Base-by-base conservation (phyloP, 768 basidiomycete genomes). In the Tricholoma sp. region DNA sequence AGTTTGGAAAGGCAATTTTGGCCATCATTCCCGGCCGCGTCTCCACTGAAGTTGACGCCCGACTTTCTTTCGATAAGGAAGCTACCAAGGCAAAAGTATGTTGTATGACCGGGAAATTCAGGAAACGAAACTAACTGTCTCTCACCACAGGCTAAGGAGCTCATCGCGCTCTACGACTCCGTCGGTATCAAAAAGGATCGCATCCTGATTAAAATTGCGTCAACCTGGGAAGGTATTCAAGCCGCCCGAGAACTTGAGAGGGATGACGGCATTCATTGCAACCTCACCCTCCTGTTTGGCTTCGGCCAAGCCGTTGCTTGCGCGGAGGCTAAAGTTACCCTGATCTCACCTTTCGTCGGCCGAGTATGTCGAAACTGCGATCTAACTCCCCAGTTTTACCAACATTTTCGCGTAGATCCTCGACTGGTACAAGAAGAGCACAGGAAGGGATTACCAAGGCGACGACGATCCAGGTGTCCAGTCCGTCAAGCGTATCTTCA, bases 201-300 rank as follows among this genome's bases (percentile, higher is more conserved):
- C 61, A 79, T 99, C 61, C 80, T 99, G 65, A 98, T 99, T 85
- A 99, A 99, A 81, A 98, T 99, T 69, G 97, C 96, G 29, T 96
- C 97, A 39, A 95, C 95, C 50, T 99, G 93, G 91, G 97, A 98
- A 76, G 97, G 97, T 75, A 99, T 99, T 78, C 96, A 99, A 74
- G 97, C 97, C 58, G 97, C 97, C 35, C 86, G 94, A 61, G 88
- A 95, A 74, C 88, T 99, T 63, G 97, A 99, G 80, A 74, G 82
- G 59, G 89, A 96, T 64, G 86, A 97, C 57, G 83, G 81, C 61
- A 98, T 99, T 74, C 95, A 96, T 85, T 98, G 94, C 82, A 98
- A 99, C 79, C 85, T 99, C 63, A 99, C 97, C 52, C 89, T 99
- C 65, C 86, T 98, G 63, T 99, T 99, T 79, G 97, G 97, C 65